Evolutionary conservation across 768 basidiomycete genomes (phyloP).

Genomic region (Trametes meyenii): DNA sequence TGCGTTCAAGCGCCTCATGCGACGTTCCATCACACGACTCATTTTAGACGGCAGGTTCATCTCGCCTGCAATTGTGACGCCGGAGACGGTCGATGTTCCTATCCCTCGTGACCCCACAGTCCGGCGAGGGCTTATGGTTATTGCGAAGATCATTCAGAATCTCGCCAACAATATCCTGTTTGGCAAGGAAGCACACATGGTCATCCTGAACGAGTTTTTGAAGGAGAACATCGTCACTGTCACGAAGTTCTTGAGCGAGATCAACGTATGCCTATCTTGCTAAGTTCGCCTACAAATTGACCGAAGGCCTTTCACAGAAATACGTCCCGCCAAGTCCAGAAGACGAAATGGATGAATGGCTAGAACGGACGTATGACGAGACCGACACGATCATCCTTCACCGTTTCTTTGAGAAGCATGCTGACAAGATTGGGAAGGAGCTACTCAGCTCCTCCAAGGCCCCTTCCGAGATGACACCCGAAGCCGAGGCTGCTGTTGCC

Average conservation of each 20-base stretch:
- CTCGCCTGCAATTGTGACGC: constrained; percentile 86
- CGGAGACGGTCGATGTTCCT: constrained; percentile 83
- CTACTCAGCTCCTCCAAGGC: constrained; percentile 72
- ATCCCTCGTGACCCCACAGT: constrained; percentile 63
- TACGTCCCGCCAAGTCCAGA: constrained; percentile 47
- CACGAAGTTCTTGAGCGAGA: constrained; percentile 74
- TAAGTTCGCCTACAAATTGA: neutral
- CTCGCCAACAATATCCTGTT: constrained; percentile 94
- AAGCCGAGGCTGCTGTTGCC: constrained; percentile 52
- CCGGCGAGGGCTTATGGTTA: constrained; percentile 79
- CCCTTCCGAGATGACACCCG: constrained; percentile 35
- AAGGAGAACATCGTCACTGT: constrained; percentile 69
- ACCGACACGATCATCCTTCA: constrained; percentile 83
- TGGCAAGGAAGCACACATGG: constrained; percentile 89
- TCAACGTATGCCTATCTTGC: constrained; percentile 53
- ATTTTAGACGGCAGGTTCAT: constrained; percentile 62
- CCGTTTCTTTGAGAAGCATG: constrained; percentile 82
- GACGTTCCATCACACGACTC: neutral
- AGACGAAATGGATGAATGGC: constrained; percentile 72
- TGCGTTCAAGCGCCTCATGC: constrained; percentile 32
- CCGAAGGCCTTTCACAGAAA: constrained; percentile 38
- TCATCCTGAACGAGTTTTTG: constrained; percentile 75
- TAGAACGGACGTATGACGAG: constrained; percentile 77
- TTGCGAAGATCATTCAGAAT: constrained; percentile 92
- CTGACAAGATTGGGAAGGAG: constrained; percentile 87